Evolutionary conservation across 2,329 filamentous ascomycete species (phyloP).

Genomic region (Colletotrichum eremochloae): DNA sequence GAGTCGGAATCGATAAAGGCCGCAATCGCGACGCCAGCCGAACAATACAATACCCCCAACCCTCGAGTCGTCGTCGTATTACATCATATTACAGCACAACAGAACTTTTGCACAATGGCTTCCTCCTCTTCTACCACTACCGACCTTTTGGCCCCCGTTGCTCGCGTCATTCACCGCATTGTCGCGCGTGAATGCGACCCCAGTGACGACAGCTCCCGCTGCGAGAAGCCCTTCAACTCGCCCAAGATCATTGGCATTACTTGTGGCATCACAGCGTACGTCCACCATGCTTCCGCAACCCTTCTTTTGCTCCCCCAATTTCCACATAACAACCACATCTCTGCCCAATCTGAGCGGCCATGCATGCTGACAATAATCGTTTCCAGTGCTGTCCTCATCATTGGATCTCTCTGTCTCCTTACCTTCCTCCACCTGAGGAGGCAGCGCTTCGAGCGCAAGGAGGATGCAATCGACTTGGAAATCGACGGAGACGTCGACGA

Average conservation of each 20-base stretch:
- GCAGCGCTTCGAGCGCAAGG: slow-evolving; percentile 28
- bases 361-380: not conserved
- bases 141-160: slow-evolving; percentile 29
- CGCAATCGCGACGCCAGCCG: not conserved
- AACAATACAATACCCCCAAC: not conserved
- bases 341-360: not conserved
- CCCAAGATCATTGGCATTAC: slow-evolving; percentile 36
- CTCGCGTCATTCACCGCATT: slow-evolving; percentile 14
- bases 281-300: not conserved
- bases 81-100: slow-evolving; percentile 1
- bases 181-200: slow-evolving; percentile 29
- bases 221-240: slow-evolving; percentile 34
- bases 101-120: slow-evolving; percentile 11
- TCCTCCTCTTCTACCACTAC: not conserved
- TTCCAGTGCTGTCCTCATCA: slow-evolving; percentile 32
- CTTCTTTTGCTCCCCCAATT: no score
- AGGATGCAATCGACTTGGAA: slow-evolving; percentile 33
- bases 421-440: slow-evolving; percentile 31
- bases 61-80: slow-evolving; percentile 8
- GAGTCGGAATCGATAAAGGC: not conserved
- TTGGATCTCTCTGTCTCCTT: slow-evolving; percentile 14
- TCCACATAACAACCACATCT: not conserved
- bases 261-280: slow-evolving; percentile 33
- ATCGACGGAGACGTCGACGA: slow-evolving; percentile 38
- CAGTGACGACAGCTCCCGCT: slow-evolving; percentile 25